Evolutionary conservation across 2,329 filamentous ascomycete species (phyloP), one percentile per base, ranked within the genome.

Genomic region (Dactylella cylindrospora): DNA sequence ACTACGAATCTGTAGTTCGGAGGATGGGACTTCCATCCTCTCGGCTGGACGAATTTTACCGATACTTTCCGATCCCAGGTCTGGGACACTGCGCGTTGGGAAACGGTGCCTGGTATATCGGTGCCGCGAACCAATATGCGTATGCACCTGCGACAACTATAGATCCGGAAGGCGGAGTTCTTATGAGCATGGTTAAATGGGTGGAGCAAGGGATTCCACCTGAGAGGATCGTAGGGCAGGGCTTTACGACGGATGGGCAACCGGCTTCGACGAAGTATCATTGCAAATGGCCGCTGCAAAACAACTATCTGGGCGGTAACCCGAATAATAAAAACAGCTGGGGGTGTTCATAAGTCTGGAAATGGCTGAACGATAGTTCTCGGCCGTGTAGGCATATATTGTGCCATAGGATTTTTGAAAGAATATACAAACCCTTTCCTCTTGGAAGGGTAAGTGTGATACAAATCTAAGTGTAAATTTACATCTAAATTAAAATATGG

Each of bases 121-220:
- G 52, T 31, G 36, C 31, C 10, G 35, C 36, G 2, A 31, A 29
- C 9, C 52, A 57, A 19, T 49, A 35, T 17, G 15, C 20, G 2
- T 10, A 2, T 13, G 44, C 36, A 4, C 43, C 43, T 13, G 43
- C 41, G 2, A 47, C 40, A 20, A 40, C 26, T n/a, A 17, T 43
- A 6, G 52, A 49, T 5, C 20, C 36, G 3, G 44, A 57, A 17
- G 52, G 52, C 13, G 36, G 52, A 3, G 41, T 44, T 3, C 71
- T 81, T 28, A 71, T 74, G 65, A 75, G 77, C 5, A 70, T 81
- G 55, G 73, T 79, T 15, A 67, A 70, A 25, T 80, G 77, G 77
- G 76, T 78, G 1, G 77, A 79, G 65, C 68, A 75, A 12, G 75
- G 72, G 1, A 69, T 66, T 7, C 69, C 70, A 2, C 71, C 71